Base-by-base conservation (phyloP, 2,329 filamentous ascomycete genomes). In the Claviceps pusilla region DNA sequence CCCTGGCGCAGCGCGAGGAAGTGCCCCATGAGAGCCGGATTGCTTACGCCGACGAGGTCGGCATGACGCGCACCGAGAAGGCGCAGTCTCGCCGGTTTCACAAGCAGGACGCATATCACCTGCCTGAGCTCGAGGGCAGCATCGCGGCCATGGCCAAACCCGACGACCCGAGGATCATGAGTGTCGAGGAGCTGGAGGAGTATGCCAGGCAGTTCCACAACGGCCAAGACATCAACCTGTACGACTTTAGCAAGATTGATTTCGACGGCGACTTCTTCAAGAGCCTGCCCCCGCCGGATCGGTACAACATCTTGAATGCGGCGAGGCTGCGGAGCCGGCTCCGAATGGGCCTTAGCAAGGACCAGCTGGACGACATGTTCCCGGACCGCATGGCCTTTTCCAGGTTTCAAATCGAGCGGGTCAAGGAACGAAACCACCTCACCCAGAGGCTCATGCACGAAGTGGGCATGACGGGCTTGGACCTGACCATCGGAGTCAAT, bases 161-260 rank as follows among this genome's bases (percentile, higher is more conserved):
- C 4, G 88, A 96, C 58, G 93, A 98, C 68, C 91, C 91, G 3
- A 80, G 94, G 16, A 91, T 98, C 62, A 97, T 98, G 93, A 94
- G 86, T 53, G 79, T 94, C 29, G 89, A 95, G 64, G 91, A 98
- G 65, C 72, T 98, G 56, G 89, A 97, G 69, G 85, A 91, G 60
- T 98, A 98, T 66, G 91, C 94, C 3, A 77, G 84, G 52, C 90
- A 97, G 59, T 97, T 97, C 63, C 82, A 96, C 63, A 82, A 82
- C 57, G 93, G 93, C 54, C 89, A 97, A 68, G 91, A 97, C 66
- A 86, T 97, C 61, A 84, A 84, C 59, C 70, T 90, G 5, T 97
- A 97, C 69, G 91, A 97, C 69, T 98, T 98, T 65, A 94, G 87
- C 65, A 97, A 97, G 70, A 98, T 98, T 62, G 93, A 98, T 65